Percentiles rank a stretch among this genome's conserved stretches.
Evolutionary conservation across 257 asterid genomes (phyloP).

Genomic region (Thymus quinquecostatus): DNA sequence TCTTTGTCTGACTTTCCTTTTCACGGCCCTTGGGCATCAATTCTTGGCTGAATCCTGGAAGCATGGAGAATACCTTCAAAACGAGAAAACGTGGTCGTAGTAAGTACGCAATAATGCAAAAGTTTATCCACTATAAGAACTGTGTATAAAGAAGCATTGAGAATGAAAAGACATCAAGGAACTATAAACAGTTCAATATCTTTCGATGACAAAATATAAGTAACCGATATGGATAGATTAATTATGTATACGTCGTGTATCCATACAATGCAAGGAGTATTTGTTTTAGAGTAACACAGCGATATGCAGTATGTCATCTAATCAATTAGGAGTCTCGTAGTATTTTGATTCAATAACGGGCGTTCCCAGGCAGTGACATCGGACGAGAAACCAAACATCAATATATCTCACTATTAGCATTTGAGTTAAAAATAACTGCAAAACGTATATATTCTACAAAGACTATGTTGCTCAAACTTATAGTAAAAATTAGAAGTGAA

Average conservation of each 20-base stretch:
- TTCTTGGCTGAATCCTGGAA: conserved; percentile 94
- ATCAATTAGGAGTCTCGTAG: background rate
- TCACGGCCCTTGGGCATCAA: conserved; percentile 95
- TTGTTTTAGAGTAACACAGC: background rate
- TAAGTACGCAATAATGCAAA: conserved; percentile 7
- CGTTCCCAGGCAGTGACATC: too few relatives aligned
- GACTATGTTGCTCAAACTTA: background rate
- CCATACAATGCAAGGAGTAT: conserved; percentile 7
- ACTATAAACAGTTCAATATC: background rate
- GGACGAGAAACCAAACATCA: too few relatives aligned
- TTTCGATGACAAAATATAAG: background rate
- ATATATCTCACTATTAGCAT: conserved; percentile 12
- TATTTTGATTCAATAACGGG: background rate
- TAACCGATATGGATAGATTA: background rate
- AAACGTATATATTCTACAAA: background rate
- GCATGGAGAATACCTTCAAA: conserved; percentile 87
- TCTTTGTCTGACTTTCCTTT: conserved; percentile 69
- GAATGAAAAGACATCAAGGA: background rate
- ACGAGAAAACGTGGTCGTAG: background rate
- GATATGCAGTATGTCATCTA: background rate
- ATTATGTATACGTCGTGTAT: background rate
- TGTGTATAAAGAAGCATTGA: background rate
- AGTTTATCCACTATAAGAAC: background rate
- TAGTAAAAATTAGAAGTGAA: background rate
- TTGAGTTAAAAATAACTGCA: conserved; percentile 7